Evolutionary conservation across 2,329 filamentous ascomycete genomes (phyloP), one percentile per base, ranked within the genome.

Genomic region (Arthroderma uncinatum): DNA sequence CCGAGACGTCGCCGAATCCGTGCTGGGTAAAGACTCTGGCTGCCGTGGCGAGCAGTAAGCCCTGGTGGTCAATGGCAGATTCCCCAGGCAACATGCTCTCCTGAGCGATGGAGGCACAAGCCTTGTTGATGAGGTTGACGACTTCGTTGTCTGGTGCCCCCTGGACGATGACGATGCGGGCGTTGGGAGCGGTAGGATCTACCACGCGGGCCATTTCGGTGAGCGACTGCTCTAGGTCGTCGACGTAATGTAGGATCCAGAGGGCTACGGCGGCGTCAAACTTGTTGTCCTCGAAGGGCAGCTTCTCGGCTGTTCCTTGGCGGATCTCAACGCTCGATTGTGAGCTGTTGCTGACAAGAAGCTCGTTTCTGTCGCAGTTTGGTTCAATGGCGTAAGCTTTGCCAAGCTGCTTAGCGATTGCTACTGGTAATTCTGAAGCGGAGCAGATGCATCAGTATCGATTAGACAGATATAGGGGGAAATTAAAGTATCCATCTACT

Each of bases 81-180:
- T 19, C 30, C 10, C 42, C 33, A 4, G 39, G 16, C 39, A 42
- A 2, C 39, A 42, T 42, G 16, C 39, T 16, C 21, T 25, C n/a
- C 54, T 59, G 44, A 4, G 28, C n/a, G 42, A 33, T 39, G 55
- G 58, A 48, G 42, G 55, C 55, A 25, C 54, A 55, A 28, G 47
- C 53, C 30, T 37, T 19, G 16, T 44, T 37, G 10, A 59, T 30
- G 21, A 56, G 37, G 16, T 52, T 56, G 10, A 33, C 12, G 10
- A 25, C 21, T 10, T 59, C 58, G 55, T 47, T 59, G 25, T 59
- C 55, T n/a, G 55, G 58, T 1, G 55, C 55, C 4, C 36, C 52
- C 33, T 59, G 55, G 30, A 59, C n/a, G 33, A 59, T 57, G 4
- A 57, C n/a, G 34, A 59, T 52, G 16, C 39, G 16, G 34, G 55